Percentiles rank a stretch among this genome's conserved stretches.
Evolutionary conservation across 1,284 basidiomycete species (phyloP).

Genomic region (Peniophora sp.): DNA sequence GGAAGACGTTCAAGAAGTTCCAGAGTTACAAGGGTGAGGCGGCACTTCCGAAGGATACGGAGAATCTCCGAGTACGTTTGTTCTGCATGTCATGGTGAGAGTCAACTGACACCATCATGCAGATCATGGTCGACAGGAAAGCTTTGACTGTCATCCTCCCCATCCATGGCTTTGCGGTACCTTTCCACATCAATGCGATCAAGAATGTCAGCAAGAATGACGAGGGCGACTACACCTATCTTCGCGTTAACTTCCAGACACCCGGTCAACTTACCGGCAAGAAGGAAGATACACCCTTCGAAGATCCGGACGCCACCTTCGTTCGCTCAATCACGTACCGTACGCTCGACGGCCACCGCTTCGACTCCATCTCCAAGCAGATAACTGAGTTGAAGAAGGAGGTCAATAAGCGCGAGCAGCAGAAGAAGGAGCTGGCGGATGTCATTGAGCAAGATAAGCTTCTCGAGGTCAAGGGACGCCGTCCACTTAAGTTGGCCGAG

Average conservation of each 20-base stretch:
- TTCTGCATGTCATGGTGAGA: neutral
- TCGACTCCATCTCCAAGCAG: conserved; percentile 83
- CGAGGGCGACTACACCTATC: conserved; percentile 90
- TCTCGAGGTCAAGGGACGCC: conserved; percentile 78
- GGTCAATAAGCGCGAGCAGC: conserved; percentile 93
- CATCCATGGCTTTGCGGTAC: conserved; percentile 92
- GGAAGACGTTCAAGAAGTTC: conserved; percentile 91
- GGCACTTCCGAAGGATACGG: conserved; percentile 76
- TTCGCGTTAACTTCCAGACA: conserved; percentile 98
- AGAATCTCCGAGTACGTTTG: conserved; percentile 61
- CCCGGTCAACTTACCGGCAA: conserved; percentile 97
- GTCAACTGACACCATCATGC: conserved; percentile 6
- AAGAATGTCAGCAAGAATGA: conserved; percentile 98
- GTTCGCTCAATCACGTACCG: conserved; percentile 94
- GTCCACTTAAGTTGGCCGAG: conserved; percentile 81
- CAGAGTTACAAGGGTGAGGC: conserved; percentile 96
- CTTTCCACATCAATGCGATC: conserved; percentile 98
- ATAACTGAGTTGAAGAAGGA: conserved; percentile 96
- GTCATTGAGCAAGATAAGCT: conserved; percentile 93
- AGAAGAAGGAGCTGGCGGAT: conserved; percentile 97
- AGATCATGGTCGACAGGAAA: conserved; percentile 91
- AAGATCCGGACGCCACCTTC: conserved; percentile 95
- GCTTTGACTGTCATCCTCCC: conserved; percentile 88
- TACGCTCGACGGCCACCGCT: conserved; percentile 83
- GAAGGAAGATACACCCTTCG: conserved; percentile 99